Conservation (phyloP, 371 early-diverging fungal genomes). For the Mortierella sp. region DNA sequence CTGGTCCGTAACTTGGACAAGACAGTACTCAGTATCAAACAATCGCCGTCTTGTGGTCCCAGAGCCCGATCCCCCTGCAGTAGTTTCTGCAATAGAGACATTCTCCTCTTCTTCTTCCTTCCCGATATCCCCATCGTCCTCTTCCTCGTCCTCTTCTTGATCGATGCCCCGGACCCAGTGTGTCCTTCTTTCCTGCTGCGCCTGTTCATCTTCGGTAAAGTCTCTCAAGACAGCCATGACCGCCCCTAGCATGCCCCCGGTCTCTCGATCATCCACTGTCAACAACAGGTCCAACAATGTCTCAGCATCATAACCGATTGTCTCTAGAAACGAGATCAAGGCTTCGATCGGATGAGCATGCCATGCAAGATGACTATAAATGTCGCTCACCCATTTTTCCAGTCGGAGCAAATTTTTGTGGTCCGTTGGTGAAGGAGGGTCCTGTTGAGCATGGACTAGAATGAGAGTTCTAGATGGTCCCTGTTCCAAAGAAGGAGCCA, state of each 20-base stretch:
- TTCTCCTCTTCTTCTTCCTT: not conserved
- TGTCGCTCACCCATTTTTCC: not conserved
- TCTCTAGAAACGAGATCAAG: conserved; percentile 22
- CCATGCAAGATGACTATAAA: conserved; percentile 9
- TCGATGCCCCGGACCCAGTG: conserved; percentile 12
- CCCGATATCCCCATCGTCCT: not conserved
- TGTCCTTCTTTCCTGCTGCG: conserved; percentile 12
- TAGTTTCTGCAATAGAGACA: not conserved
- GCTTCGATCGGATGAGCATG: conserved; percentile 30
- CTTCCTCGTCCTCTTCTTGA: not conserved
- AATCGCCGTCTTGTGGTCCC: not conserved
- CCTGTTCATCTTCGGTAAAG: conserved; percentile 20
- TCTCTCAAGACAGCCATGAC: conserved; percentile 27
- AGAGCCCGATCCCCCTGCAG: not conserved
- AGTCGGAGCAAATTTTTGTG: no score
- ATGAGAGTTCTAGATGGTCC: not conserved
- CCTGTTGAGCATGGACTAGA: no score
- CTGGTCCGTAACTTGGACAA: conserved; percentile 14
- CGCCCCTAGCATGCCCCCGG: conserved; percentile 37
- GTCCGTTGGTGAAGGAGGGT: no score
- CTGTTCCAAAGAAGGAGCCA: not conserved
- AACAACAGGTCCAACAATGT: conserved; percentile 40
- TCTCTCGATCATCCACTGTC: conserved; percentile 25
- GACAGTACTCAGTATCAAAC: conserved; percentile 13
- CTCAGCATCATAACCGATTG: conserved; percentile 40